These are phyloP conservation scores for Phylloporus sp. DNA, from an alignment of 768 basidiomycete species.

Conservation along the genomic window DNA sequence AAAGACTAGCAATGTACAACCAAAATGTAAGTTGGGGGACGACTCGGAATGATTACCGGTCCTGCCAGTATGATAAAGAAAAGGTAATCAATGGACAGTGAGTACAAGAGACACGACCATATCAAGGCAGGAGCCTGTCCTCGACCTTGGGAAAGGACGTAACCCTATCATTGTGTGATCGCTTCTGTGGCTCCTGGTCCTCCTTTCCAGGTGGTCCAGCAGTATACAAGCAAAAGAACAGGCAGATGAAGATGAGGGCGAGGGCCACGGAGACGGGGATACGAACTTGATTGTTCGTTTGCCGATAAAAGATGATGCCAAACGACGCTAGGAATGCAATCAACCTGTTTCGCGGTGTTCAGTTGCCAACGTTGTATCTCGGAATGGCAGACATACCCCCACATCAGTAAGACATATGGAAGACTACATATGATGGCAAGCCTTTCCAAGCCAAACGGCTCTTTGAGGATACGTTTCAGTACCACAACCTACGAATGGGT, in stretches of 20 bases:
- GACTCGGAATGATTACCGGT: background rate
- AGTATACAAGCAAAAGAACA: constrained; percentile 30
- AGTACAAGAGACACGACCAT: background rate
- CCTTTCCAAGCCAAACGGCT: constrained; percentile 30
- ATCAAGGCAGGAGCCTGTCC: background rate
- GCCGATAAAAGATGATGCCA: constrained; percentile 26
- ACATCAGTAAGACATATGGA: constrained; percentile 38
- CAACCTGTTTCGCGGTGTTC: constrained; percentile 23
- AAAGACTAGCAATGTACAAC: constrained; percentile 3
- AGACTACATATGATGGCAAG: constrained; percentile 38
- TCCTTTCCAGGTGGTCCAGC: constrained; percentile 21
- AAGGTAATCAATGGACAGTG: background rate
- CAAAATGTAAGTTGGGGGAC: background rate
- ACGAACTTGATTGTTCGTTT: constrained; percentile 23
- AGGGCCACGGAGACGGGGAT: constrained; percentile 24
- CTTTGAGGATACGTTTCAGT: constrained; percentile 24
- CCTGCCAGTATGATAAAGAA: background rate
- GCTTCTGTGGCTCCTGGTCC: background rate
- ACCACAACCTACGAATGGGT: constrained; percentile 19
- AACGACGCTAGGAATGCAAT: constrained; percentile 33
- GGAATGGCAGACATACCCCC: constrained; percentile 26
- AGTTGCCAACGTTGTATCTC: background rate
- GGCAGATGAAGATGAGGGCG: constrained; percentile 14
- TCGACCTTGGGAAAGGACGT: constrained; percentile 2
- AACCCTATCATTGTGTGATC: background rate